A percentile compares a stretch with the other conserved stretches of the same genome.
Conservation (phyloP, 257 asterid species). For the Prunella vulgaris region DNA sequence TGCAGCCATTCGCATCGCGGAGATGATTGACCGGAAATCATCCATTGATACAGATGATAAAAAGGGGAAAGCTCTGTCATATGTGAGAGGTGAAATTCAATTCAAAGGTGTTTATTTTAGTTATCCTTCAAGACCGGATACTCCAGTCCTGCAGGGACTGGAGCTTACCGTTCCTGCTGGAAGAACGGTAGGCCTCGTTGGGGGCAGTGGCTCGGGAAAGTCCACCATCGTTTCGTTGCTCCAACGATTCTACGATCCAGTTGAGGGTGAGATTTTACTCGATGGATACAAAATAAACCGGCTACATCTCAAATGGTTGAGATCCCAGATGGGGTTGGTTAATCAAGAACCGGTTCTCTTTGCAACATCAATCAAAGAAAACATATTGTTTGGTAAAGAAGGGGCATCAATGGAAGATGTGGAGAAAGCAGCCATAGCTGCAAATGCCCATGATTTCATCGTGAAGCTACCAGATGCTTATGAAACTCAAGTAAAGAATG, state of each 20-base stretch:
- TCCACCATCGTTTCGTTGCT: slow-evolving; percentile 64
- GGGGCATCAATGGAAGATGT: slow-evolving; percentile 65
- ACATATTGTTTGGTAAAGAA: slow-evolving; percentile 68
- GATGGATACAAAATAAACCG: slow-evolving; percentile 69
- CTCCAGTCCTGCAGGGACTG: slow-evolving; percentile 50
- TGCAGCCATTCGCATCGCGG: slow-evolving; percentile 61
- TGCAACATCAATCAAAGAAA: slow-evolving; percentile 73
- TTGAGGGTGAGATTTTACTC: slow-evolving; percentile 61
- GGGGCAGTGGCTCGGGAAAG: slow-evolving; percentile 81
- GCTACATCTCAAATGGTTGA: slow-evolving; percentile 74
- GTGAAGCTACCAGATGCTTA: slow-evolving; percentile 55
- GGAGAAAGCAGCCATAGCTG: slow-evolving; percentile 63
- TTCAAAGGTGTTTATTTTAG: slow-evolving; percentile 58
- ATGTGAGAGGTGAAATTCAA: slow-evolving; percentile 71
- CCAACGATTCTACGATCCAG: slow-evolving; percentile 70
- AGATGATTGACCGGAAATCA: slow-evolving; percentile 66
- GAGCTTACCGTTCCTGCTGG: slow-evolving; percentile 60
- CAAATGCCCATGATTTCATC: slow-evolving; percentile 72
- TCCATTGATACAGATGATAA: slow-evolving; percentile 60
- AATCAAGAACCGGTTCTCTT: slow-evolving; percentile 84
- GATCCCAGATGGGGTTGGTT: slow-evolving; percentile 78
- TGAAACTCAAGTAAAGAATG: slow-evolving; percentile 60
- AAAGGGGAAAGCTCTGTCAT: slow-evolving; percentile 78
- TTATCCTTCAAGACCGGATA: slow-evolving; percentile 73
- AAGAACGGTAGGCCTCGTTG: slow-evolving; percentile 61